phyloP scores from a whole-genome alignment of 1,284 basidiomycete genomes.

The Coniferiporia weirii region DNA sequence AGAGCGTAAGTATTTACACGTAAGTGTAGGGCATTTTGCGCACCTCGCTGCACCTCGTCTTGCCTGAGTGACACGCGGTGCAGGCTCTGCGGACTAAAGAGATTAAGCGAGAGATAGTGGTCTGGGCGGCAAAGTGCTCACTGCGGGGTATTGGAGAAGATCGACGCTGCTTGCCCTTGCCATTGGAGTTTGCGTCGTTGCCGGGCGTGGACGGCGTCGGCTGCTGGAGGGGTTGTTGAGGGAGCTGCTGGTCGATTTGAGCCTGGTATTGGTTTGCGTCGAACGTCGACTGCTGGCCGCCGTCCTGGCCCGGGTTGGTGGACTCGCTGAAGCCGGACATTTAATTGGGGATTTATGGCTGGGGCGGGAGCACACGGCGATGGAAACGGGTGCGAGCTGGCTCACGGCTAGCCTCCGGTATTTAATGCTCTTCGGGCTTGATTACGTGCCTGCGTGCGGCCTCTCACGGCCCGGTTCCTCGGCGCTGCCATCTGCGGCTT shows the following conservation, averaged over 20 bases:
- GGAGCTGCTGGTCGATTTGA: constrained; percentile 34
- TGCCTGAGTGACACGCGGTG: constrained; percentile 73
- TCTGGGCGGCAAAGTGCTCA: constrained; percentile 26
- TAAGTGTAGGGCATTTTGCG: background rate
- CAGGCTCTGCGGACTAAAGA: constrained; percentile 61
- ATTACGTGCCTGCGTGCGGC: background rate
- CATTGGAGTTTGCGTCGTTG: constrained; percentile 3
- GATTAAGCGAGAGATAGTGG: background rate
- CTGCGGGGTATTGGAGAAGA: constrained; percentile 28
- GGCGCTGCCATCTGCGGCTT: background rate
- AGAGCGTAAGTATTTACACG: background rate
- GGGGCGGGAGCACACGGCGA: constrained; percentile 1
- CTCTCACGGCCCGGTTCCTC: background rate
- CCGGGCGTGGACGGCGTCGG: constrained; percentile 23
- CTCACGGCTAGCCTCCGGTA: background rate
- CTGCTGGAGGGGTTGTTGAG: constrained; percentile 34
- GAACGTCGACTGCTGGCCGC: constrained; percentile 39
- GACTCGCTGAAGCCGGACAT: constrained; percentile 70
- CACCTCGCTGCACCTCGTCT: constrained; percentile 68
- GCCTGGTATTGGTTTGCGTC: constrained; percentile 55
- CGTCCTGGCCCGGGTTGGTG: constrained; percentile 55
- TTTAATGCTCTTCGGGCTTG: background rate
- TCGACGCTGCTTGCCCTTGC: constrained; percentile 19
- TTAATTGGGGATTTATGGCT: background rate
- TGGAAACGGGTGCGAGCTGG: background rate